Evolutionary conservation across 176 grass and related monocot genomes (phyloP).

Genomic region (Oryza nivara): DNA sequence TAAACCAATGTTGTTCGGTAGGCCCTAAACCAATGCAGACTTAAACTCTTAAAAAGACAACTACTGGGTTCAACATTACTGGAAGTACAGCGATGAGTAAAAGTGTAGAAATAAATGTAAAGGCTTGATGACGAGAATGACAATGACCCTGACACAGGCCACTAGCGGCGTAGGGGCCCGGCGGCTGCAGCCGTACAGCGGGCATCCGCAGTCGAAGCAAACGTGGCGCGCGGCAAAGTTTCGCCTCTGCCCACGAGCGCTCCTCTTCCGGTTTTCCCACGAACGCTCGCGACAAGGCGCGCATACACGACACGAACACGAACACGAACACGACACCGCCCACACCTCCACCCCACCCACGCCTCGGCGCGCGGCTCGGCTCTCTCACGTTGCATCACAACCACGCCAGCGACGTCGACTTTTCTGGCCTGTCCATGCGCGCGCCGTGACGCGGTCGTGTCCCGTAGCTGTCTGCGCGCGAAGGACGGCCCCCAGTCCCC

Average conservation of each 20-base stretch:
- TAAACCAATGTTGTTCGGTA: too few species aligned
- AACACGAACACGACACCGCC: neutral
- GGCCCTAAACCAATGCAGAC: too few species aligned
- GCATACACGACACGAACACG: neutral
- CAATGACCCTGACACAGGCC: neutral
- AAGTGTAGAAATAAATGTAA: too few species aligned
- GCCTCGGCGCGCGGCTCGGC: neutral
- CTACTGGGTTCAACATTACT: neutral
- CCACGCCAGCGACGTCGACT: slow-evolving; percentile 12
- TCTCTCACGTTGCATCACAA: neutral
- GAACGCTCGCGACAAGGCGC: neutral
- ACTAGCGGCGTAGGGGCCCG: neutral
- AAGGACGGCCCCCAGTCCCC: too few species aligned
- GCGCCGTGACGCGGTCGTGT: too few species aligned
- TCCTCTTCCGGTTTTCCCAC: too few species aligned
- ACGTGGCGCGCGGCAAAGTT: neutral
- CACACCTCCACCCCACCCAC: neutral
- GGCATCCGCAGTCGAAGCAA: neutral
- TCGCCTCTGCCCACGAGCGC: neutral
- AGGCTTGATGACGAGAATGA: neutral
- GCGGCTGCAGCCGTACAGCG: neutral
- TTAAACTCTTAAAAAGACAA: neutral
- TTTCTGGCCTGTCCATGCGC: neutral
- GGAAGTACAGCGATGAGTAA: too few species aligned
- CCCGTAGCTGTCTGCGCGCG: too few species aligned